Conservation (phyloP, 257 asterid species). For the Perilla frutescens region DNA sequence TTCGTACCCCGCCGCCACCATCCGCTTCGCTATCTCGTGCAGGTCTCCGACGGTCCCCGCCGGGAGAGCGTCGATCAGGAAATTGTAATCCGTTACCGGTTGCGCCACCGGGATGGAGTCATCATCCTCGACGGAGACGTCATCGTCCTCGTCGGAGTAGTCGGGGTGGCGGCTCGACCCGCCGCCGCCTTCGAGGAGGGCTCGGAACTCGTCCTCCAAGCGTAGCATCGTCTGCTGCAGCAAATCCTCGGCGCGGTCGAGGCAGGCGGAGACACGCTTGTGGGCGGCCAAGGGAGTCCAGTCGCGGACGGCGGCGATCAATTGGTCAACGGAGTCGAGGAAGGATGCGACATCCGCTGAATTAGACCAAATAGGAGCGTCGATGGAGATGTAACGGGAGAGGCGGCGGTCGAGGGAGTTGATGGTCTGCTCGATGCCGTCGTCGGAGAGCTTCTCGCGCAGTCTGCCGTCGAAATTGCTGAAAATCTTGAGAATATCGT, state of each 20-base stretch:
- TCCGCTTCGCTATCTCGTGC: slow-evolving; percentile 72
- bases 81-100: slow-evolving; percentile 61
- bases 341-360: slow-evolving; percentile 57
- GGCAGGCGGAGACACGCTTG: slow-evolving; percentile 51
- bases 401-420: slow-evolving; percentile 69
- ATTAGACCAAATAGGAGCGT: slow-evolving; percentile 55
- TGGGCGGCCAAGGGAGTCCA: slow-evolving; percentile 61
- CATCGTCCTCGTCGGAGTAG: slow-evolving; percentile 56
- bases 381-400: slow-evolving; percentile 52
- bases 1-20: slow-evolving; percentile 81
- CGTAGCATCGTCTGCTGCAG: slow-evolving; percentile 79
- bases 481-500: slow-evolving; percentile 75
- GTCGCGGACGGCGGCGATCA: slow-evolving; percentile 50
- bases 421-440: slow-evolving; percentile 56
- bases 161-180: slow-evolving; percentile 40
- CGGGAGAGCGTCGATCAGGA: slow-evolving; percentile 71
- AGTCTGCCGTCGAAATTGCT: slow-evolving; percentile 78
- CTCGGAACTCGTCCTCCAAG: slow-evolving; percentile 71
- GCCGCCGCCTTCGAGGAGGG: slow-evolving; percentile 54
- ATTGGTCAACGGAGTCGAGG: slow-evolving; percentile 63
- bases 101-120: slow-evolving; percentile 62
- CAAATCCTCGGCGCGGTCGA: slow-evolving; percentile 71
- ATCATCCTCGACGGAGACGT: slow-evolving; percentile 36
- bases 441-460: slow-evolving; percentile 63
- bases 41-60: slow-evolving; percentile 61